Evolutionary conservation across 2,329 filamentous ascomycete species (phyloP), one percentile per base, ranked within the genome.

Genomic region (Escovopsis sp.): DNA sequence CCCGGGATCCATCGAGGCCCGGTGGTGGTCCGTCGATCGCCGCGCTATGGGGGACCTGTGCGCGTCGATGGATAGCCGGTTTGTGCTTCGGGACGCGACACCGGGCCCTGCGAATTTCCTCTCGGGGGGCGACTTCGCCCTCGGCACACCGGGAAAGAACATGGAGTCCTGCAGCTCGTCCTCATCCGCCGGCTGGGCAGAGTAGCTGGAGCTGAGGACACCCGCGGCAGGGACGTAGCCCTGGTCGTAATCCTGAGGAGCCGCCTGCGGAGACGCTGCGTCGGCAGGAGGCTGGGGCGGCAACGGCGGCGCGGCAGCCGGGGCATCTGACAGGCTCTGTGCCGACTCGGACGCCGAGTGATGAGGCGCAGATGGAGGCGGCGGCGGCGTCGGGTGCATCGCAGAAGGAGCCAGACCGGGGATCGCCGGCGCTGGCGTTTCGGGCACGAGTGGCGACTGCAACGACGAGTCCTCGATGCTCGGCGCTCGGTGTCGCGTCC

Each of bases 1-100:
- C 1, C 85, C 83, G 31, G 79, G 76, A 44, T 88, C 83, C 54
- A 76, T 69, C 5, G 78, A 79, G 15, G 83, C 78, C 32, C 88
- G 74, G 27, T 70, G 58, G 37, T 81, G 63, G 45, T 98, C 90
- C 56, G 82, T 73, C 3, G 86, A 94, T 27, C 70, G 58, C 31
- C 69, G 60, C 12, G 49, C 55, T 11, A 66, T 57, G 36, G 43
- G 56, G 47, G 48, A 58, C 53, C 47, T 57, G 46, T 42, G 55
- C 42, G 52, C 48, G 33, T 61, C 57, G 19, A 58, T 38, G 4
- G 57, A 61, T 33, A 52, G 48, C 18, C 55, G 48, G 16, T 46
- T 45, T 18, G 41, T 35, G n/a, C 43, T 48, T 14, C 49, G 43
- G n/a, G 38, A 39, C 15, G 44, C 43, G 5, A 45, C 39, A 21